These are phyloP conservation scores for Fistulinella cinereoalba DNA, from an alignment of 1,284 basidiomycete genomes.

Conservation along the genomic window DNA sequence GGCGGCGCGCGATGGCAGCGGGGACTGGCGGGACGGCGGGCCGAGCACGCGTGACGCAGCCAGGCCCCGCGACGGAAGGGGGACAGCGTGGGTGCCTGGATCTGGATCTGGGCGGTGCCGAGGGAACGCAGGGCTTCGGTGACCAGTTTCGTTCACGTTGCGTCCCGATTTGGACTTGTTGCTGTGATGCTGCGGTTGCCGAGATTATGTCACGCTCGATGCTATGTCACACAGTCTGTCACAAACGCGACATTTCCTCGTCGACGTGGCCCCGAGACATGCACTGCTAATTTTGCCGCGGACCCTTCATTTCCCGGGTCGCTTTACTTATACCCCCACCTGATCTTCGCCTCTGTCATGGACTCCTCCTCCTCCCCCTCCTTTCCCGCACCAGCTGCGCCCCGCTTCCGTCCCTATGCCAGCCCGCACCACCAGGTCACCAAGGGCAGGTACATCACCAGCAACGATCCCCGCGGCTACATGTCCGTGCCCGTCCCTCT, in stretches of 20 bases:
- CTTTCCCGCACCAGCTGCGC: constrained; percentile 43
- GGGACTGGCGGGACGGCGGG: constrained; percentile 20
- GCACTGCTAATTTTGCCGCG: constrained; percentile 33
- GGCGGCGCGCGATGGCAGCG: constrained; percentile 23
- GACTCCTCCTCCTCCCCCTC: constrained; percentile 32
- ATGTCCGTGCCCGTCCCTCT: constrained; percentile 48
- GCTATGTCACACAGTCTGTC: constrained; percentile 23
- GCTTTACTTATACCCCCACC: constrained; percentile 24
- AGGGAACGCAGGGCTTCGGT: constrained; percentile 31
- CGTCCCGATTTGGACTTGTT: constrained; percentile 29
- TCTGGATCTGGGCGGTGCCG: constrained; percentile 38
- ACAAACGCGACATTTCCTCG: constrained; percentile 33
- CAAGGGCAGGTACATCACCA: constrained; percentile 82
- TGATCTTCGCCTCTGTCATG: constrained; percentile 19
- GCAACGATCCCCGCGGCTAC: constrained; percentile 82
- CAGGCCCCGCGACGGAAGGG: constrained; percentile 15
- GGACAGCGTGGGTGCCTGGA: constrained; percentile 25
- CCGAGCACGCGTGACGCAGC: constrained; percentile 16
- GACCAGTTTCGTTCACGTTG: constrained; percentile 32
- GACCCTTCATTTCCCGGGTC: constrained; percentile 28
- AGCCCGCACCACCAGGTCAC: constrained; percentile 76
- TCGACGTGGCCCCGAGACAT: constrained; percentile 35
- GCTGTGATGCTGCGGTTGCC: constrained; percentile 36
- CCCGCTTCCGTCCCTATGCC: constrained; percentile 72
- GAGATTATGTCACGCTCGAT: constrained; percentile 34